phyloP scores from a whole-genome alignment of 352 stramenopile species.

The Phytophthora fragariaefolia region DNA sequence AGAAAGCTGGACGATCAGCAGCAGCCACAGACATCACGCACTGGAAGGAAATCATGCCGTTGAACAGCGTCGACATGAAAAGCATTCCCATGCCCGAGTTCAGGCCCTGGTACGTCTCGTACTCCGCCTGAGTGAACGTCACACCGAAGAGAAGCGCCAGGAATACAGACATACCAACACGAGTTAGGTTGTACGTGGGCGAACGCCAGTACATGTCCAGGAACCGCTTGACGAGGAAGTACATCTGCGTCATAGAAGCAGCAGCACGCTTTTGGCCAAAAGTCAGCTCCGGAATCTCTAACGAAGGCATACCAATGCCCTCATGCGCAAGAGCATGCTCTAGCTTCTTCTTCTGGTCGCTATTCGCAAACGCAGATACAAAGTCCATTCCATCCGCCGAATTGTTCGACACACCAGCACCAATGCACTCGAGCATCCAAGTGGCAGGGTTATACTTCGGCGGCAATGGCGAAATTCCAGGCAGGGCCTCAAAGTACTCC shows the following conservation, averaged over 20 bases:
- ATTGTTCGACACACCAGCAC: conserved; percentile 42
- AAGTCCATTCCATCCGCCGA: conserved; percentile 41
- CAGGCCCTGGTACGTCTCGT: conserved; percentile 49
- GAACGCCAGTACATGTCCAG: conserved; percentile 51
- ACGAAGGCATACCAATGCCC: conserved; percentile 23
- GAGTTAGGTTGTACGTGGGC: conserved; percentile 87
- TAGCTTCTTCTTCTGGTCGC: conserved; percentile 27
- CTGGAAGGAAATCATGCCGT: conserved; percentile 79
- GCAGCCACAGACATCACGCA: conserved; percentile 74
- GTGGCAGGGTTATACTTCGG: conserved; percentile 34
- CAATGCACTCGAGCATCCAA: conserved; percentile 38
- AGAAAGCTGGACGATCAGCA: conserved; percentile 86
- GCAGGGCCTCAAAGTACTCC: conserved; percentile 15
- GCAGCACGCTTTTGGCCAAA: conserved; percentile 39
- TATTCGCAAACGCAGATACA: conserved; percentile 38
- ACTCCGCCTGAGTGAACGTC: conserved; percentile 59
- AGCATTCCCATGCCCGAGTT: conserved; percentile 81
- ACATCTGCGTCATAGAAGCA: conserved; percentile 27
- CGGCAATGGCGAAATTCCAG: not conserved
- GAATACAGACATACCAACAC: conserved; percentile 72
- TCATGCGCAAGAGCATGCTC: conserved; percentile 19
- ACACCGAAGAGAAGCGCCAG: conserved; percentile 86
- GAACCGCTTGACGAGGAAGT: conserved; percentile 35
- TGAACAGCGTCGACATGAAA: conserved; percentile 87
- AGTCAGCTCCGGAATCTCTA: conserved; percentile 17